Conservation (phyloP, 345 rosid species). For the Eucalyptus microcorys region DNA sequence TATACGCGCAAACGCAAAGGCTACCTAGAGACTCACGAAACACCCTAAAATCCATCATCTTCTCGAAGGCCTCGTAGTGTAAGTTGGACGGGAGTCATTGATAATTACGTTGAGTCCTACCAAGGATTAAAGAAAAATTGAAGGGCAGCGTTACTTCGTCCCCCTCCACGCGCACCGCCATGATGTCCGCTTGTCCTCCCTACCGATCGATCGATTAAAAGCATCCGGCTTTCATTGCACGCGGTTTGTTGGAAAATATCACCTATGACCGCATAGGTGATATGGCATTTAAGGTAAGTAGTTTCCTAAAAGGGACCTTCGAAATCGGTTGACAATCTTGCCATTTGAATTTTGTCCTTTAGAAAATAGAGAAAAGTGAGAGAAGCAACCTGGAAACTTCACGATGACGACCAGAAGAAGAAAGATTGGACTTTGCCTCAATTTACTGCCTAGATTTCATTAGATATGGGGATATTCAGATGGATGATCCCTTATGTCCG, state of each 20-base stretch:
- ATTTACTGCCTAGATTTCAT: background rate
- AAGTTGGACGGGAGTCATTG: background rate
- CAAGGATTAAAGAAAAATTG: background rate
- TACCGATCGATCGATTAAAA: background rate
- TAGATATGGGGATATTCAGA: background rate
- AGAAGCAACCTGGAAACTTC: background rate
- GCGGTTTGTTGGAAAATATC: background rate
- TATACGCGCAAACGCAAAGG: background rate
- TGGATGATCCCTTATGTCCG: background rate
- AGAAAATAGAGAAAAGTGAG: background rate
- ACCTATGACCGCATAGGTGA: background rate
- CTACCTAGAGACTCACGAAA: background rate
- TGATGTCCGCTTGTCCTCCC: background rate
- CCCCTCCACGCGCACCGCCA: background rate
- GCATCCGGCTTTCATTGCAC: background rate
- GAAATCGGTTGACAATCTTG: too few relatives aligned
- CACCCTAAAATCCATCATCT: background rate
- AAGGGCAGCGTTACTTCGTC: accelerated
- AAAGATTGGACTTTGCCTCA: background rate
- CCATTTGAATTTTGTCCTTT: too few relatives aligned
- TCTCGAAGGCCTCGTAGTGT: background rate
- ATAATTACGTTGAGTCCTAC: background rate
- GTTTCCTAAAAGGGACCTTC: background rate
- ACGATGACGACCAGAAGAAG: background rate
- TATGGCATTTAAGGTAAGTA: background rate